phyloP scores from a whole-genome alignment of 768 basidiomycete species.

The Fomitopsis pulvina region DNA sequence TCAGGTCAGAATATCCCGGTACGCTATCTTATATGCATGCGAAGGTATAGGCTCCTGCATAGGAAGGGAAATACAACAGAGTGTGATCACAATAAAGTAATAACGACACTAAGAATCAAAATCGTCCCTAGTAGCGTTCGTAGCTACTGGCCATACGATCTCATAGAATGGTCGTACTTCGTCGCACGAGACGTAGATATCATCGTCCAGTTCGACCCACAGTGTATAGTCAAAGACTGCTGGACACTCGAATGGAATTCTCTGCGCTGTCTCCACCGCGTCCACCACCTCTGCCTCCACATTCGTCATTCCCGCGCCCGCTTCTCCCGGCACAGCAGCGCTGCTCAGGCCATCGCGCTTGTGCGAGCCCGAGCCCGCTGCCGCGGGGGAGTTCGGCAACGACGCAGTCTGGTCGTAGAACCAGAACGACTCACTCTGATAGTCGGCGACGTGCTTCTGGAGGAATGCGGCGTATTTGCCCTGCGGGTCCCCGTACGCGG shows the following conservation, averaged over 20 bases:
- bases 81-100: no score
- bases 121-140: neutral
- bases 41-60: no score
- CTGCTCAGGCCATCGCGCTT: neutral
- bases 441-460: slow-evolving; percentile 24
- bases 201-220: slow-evolving; percentile 35
- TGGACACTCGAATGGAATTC: slow-evolving; percentile 32
- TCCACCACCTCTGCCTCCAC: neutral
- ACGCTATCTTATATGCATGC: no score
- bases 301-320: neutral
- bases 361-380: slow-evolving; percentile 15
- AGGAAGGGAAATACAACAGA: no score
- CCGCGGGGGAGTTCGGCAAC: slow-evolving; percentile 31
- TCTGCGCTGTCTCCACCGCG: neutral
- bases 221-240: slow-evolving; percentile 25
- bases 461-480: slow-evolving; percentile 43
- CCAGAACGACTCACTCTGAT: slow-evolving; percentile 35
- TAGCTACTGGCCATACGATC: slow-evolving; percentile 5
- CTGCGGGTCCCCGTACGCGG: slow-evolving; percentile 46
- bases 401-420: slow-evolving; percentile 42
- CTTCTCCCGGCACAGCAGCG: slow-evolving; percentile 1
- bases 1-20: no score
- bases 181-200: slow-evolving; percentile 38
- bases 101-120: no score
- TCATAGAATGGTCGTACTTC: slow-evolving; percentile 34